Percentiles rank a stretch among this genome's conserved stretches.
Conservation (phyloP, 495 filamentous ascomycete species). For the Clohesyomyces aquaticus region DNA sequence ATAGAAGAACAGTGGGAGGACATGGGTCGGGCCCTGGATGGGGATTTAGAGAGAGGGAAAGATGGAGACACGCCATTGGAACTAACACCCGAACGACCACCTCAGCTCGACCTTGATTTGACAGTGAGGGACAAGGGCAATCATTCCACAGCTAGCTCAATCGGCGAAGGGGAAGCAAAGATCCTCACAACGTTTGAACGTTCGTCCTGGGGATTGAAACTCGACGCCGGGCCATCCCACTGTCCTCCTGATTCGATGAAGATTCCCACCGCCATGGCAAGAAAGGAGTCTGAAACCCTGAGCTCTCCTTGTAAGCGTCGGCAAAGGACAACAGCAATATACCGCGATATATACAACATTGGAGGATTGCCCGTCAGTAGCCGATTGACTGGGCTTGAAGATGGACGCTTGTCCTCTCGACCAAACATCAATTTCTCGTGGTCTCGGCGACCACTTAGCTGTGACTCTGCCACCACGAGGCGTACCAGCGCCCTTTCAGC, state of each 20-base stretch:
- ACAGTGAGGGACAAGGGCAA: constrained; percentile 21
- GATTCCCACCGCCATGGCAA: constrained; percentile 44
- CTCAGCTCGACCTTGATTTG: constrained; percentile 33
- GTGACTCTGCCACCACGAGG: constrained; percentile 38
- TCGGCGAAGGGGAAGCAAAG: constrained; percentile 40
- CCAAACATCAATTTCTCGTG: constrained; percentile 18
- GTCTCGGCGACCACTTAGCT: constrained; percentile 28
- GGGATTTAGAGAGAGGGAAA: constrained; percentile 42
- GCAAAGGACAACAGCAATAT: constrained; percentile 14
- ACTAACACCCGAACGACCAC: constrained; percentile 34
- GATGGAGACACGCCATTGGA: constrained; percentile 7
- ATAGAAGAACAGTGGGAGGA: constrained; percentile 22
- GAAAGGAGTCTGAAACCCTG: constrained; percentile 35
- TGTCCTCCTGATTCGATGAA: constrained; percentile 46
- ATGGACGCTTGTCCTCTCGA: constrained; percentile 32
- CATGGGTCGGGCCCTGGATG: constrained; percentile 5
- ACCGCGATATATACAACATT: constrained; percentile 23
- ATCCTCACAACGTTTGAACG: constrained; percentile 39
- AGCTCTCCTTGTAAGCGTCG: constrained; percentile 32
- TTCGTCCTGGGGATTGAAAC: constrained; percentile 40
- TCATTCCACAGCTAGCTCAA: constrained; percentile 32
- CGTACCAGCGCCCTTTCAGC: constrained; percentile 44
- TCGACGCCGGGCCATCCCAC: constrained; percentile 35
- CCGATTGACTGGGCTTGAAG: constrained; percentile 31
- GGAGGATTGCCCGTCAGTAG: constrained; percentile 35